Percentiles rank a stretch among this genome's conserved stretches.
Evolutionary conservation across 306 rosid genomes (phyloP).

Genomic region (Trifolium fragiferum): DNA sequence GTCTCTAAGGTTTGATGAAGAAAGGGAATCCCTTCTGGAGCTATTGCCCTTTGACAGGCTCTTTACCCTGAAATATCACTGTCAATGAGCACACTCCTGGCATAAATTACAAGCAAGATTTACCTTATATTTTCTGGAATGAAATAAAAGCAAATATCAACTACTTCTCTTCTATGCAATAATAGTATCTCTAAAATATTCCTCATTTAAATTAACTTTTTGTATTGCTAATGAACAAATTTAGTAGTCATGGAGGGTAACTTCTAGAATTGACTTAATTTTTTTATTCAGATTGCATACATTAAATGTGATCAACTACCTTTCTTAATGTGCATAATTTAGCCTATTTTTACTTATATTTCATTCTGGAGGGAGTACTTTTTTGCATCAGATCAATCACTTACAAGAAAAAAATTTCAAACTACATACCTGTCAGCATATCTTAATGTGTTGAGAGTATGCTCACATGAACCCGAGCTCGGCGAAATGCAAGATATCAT

Average conservation of each 20-base stretch:
- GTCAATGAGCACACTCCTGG: slow-evolving; percentile 20
- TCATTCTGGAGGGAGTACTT: neutral
- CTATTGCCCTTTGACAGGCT: slow-evolving; percentile 73
- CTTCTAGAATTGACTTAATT: no score
- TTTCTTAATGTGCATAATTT: neutral
- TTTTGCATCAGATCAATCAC: slow-evolving; percentile 32
- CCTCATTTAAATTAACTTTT: neutral
- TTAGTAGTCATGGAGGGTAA: no score
- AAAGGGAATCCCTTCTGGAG: slow-evolving; percentile 64
- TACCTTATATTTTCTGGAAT: no score
- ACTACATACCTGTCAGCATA: slow-evolving; percentile 77
- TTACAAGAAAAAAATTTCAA: slow-evolving; percentile 16
- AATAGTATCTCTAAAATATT: no score
- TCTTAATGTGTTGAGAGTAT: slow-evolving; percentile 86
- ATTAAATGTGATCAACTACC: no score
- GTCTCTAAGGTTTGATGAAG: slow-evolving; percentile 66
- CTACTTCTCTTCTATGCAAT: no score
- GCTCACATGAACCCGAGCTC: slow-evolving; percentile 87
- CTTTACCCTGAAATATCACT: slow-evolving; percentile 62
- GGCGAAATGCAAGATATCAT: slow-evolving; percentile 94
- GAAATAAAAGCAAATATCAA: no score
- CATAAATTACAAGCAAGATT: no score
- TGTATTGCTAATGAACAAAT: no score
- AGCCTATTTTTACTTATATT: neutral
- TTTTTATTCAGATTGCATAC: no score